phyloP scores from a whole-genome alignment of 192 early-diverging fungal species.

The Mortierella claussenii region DNA sequence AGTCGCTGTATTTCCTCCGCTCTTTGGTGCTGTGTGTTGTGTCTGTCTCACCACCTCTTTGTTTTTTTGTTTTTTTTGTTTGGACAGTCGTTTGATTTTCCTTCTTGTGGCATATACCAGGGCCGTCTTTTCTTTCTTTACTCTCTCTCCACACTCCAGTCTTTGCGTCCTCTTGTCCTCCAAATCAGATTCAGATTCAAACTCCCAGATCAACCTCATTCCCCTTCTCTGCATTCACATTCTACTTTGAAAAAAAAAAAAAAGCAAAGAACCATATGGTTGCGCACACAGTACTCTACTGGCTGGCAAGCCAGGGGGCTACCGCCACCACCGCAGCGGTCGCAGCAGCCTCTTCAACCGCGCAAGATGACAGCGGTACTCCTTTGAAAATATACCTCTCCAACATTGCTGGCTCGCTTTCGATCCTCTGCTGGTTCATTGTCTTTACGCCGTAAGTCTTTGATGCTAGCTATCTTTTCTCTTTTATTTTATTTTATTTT shows the following conservation, averaged over 20 bases:
- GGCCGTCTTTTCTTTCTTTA: background rate
- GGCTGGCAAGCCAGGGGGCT: constrained; percentile 45
- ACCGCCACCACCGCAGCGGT: no score
- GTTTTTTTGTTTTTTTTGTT: no score
- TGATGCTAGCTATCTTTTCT: constrained; percentile 9
- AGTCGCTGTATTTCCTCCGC: no score
- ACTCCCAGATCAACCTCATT: background rate
- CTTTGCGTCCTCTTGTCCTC: background rate
- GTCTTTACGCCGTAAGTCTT: constrained; percentile 81
- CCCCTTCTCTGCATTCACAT: background rate
- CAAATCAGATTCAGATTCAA: background rate
- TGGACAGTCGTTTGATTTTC: no score
- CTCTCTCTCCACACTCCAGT: background rate
- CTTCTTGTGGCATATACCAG: no score
- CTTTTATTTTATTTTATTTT: background rate
- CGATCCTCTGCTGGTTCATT: constrained; percentile 81
- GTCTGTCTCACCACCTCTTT: background rate
- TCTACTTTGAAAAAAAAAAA: background rate
- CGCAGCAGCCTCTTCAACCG: no score
- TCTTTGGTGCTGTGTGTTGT: no score
- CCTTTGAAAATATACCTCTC: constrained; percentile 57
- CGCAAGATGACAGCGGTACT: constrained; percentile 3
- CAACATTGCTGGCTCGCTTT: constrained; percentile 70
- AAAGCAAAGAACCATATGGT: constrained; percentile 19
- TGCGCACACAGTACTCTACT: constrained; percentile 35